These are phyloP conservation scores for Allantophomopsis cytisporea DNA, from an alignment of 2,329 filamentous ascomycete genomes.

Conservation along the genomic window DNA sequence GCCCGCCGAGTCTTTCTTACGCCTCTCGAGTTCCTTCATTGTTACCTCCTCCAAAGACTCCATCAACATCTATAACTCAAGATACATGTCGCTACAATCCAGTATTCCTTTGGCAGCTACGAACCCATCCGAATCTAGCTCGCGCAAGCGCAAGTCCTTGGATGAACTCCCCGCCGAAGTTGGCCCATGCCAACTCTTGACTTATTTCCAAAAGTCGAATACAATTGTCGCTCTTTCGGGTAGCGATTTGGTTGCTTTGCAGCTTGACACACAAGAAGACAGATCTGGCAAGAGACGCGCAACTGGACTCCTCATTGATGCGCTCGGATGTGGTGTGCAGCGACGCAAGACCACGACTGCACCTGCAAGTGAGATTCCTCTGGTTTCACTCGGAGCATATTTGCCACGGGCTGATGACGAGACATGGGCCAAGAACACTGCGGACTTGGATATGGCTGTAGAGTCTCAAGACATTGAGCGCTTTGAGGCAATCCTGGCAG, in stretches of 20 bases:
- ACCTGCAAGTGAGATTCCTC: constrained; percentile 14
- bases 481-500: constrained; percentile 25
- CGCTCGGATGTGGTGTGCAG: constrained; percentile 52
- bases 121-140: constrained; percentile 3
- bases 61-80: constrained; percentile 54
- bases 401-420: constrained; percentile 10
- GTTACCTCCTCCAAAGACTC: constrained; percentile 43
- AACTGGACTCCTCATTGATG: constrained; percentile 57
- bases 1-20: constrained; percentile 45
- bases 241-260: constrained; percentile 51
- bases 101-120: constrained; percentile 18
- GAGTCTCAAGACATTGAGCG: constrained; percentile 19
- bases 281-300: constrained; percentile 40
- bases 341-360: constrained; percentile 21
- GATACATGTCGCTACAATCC: constrained; percentile 40
- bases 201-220: constrained; percentile 53
- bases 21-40: constrained; percentile 52
- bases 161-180: constrained; percentile 2
- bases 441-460: constrained; percentile 20
- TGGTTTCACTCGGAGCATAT: constrained; percentile 6
- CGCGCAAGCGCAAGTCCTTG: constrained; percentile 13
- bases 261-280: constrained; percentile 47
- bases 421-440: constrained; percentile 6
- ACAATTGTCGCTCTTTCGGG: constrained; percentile 52
- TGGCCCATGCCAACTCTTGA: constrained; percentile 30